These are phyloP conservation scores for Pseudocercospora fijiensis DNA, from an alignment of 2,329 filamentous ascomycete species.

Conservation along the genomic window DNA sequence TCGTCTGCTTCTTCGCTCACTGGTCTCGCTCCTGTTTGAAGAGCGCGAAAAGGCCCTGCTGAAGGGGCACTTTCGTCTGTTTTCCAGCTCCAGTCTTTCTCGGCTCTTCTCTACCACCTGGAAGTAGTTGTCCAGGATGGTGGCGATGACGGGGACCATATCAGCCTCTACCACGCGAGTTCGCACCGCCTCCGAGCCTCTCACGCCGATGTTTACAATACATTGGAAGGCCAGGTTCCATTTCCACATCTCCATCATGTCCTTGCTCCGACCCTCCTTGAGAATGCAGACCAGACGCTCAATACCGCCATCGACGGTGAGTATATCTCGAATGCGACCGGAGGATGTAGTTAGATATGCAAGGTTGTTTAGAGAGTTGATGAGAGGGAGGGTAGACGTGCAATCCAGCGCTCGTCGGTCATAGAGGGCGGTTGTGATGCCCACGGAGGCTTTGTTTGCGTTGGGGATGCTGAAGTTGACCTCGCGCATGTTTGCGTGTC, in stretches of 20 bases:
- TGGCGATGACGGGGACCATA: conserved; percentile 98
- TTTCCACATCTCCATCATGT: conserved; percentile 99
- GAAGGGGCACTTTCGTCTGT: conserved; percentile 56
- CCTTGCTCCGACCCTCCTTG: conserved; percentile 93
- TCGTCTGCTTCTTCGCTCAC: conserved; percentile 56
- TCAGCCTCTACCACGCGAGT: conserved; percentile 97
- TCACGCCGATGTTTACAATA: conserved; percentile 96
- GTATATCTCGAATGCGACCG: conserved; percentile 92
- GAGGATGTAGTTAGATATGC: conserved; percentile 98
- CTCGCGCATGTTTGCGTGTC: conserved; percentile 79
- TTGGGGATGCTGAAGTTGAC: conserved; percentile 99
- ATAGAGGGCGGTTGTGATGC: conserved; percentile 97
- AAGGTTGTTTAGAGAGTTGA: conserved; percentile 98
- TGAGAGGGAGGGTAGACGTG: conserved; percentile 93
- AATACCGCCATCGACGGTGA: conserved; percentile 97
- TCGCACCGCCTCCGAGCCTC: conserved; percentile 89
- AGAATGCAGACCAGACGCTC: conserved; percentile 95
- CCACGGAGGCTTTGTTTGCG: conserved; percentile 98
- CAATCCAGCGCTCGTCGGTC: conserved; percentile 96
- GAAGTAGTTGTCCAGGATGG: conserved; percentile 97
- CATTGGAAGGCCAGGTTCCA: conserved; percentile 99
- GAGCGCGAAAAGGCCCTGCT: conserved; percentile 42
- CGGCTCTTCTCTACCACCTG: conserved; percentile 90
- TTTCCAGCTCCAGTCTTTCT: conserved; percentile 78
- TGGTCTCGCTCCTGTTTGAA: conserved; percentile 35